A percentile compares a stretch with the other conserved stretches of the same genome.
These are phyloP conservation scores for Cetraspora pellucida DNA, from an alignment of 192 early-diverging fungal genomes.

Conservation along the genomic window DNA sequence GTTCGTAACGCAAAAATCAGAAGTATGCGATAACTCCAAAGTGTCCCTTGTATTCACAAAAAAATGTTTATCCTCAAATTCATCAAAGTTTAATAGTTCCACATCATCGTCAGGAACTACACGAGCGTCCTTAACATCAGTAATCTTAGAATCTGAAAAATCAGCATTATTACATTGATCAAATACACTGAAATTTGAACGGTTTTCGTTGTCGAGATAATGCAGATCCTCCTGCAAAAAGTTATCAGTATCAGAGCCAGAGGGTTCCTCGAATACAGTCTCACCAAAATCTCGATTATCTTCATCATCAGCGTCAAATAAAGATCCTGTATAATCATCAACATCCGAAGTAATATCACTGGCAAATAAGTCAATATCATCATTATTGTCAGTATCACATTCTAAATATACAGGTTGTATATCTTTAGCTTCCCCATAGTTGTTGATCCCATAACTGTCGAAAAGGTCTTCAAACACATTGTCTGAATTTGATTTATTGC, in stretches of 20 bases:
- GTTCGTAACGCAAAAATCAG: not conserved
- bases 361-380: not conserved
- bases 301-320: not conserved
- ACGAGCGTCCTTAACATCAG: too few species aligned
- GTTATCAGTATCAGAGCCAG: not conserved
- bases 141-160: too few species aligned
- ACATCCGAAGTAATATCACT: not conserved
- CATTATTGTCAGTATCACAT: not conserved
- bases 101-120: too few species aligned
- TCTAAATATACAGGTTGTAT: not conserved
- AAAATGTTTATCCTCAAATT: too few species aligned
- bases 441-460: not conserved
- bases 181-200: too few species aligned
- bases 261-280: not conserved
- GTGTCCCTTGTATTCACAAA: too few species aligned
- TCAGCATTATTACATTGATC: too few species aligned
- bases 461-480: not conserved
- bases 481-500: not conserved
- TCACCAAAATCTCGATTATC: not conserved
- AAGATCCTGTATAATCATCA: too few species aligned
- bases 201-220: too few species aligned
- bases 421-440: not conserved
- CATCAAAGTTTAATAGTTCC: too few species aligned
- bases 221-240: constrained; percentile 2
- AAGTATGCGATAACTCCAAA: too few species aligned